These are phyloP conservation scores for Lolium perenne DNA, from an alignment of 176 grass and related monocot genomes.

Conservation along the genomic window DNA sequence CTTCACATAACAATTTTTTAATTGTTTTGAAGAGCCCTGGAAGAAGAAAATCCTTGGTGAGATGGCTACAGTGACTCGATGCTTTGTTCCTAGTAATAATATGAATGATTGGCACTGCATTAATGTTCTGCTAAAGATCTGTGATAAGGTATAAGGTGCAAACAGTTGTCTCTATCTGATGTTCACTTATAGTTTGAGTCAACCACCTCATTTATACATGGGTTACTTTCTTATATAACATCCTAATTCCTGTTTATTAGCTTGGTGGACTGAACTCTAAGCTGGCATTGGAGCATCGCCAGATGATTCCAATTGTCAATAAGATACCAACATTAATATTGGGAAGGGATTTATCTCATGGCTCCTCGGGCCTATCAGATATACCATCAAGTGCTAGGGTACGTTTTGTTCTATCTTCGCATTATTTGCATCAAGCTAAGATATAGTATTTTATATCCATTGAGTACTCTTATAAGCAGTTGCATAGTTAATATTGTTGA, in stretches of 20 bases:
- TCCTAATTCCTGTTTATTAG: constrained; percentile 45
- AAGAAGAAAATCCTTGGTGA: constrained; percentile 93
- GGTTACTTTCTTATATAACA: constrained; percentile 35
- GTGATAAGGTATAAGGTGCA: constrained; percentile 65
- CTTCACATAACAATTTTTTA: constrained; percentile 10
- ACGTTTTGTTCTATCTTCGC: no score
- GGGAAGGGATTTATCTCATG: no score
- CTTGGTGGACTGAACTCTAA: constrained; percentile 78
- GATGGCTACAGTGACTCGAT: constrained; percentile 75
- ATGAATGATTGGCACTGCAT: constrained; percentile 83
- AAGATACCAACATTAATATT: no score
- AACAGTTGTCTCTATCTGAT: constrained; percentile 26
- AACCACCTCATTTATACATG: constrained; percentile 12
- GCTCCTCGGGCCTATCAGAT: no score
- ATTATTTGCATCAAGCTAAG: not conserved
- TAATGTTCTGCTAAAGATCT: constrained; percentile 80
- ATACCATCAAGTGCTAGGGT: no score
- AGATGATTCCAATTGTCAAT: no score
- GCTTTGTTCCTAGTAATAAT: constrained; percentile 66
- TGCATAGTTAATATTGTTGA: constrained; percentile 42
- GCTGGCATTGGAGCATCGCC: not conserved
- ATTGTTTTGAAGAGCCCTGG: constrained; percentile 70
- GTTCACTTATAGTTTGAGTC: constrained; percentile 2
- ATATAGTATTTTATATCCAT: not conserved
- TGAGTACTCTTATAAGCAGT: constrained; percentile 40